phyloP scores from a whole-genome alignment of 805 yeast species.

The Wickerhamomyces pijperi region DNA sequence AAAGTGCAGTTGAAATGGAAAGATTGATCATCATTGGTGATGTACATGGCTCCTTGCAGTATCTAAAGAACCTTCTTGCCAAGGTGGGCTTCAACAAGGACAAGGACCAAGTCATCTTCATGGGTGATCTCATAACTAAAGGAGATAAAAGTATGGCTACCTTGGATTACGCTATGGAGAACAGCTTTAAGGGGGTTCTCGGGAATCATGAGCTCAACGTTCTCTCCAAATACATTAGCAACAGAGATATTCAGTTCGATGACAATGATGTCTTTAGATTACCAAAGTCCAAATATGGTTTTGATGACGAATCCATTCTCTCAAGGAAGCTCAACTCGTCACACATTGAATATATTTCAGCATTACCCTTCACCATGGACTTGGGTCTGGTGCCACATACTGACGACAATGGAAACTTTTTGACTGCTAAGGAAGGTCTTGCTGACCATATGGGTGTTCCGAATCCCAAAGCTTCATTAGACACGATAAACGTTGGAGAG shows the following conservation, averaged over 20 bases:
- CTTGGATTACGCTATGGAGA: slow-evolving; percentile 48
- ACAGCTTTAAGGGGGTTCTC: slow-evolving; percentile 59
- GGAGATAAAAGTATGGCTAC: slow-evolving; percentile 71
- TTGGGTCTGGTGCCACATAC: background rate
- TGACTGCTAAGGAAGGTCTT: slow-evolving; percentile 27
- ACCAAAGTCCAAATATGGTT: slow-evolving; percentile 11
- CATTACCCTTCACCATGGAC: background rate
- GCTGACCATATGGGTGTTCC: slow-evolving; percentile 12
- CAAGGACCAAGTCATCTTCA: slow-evolving; percentile 49
- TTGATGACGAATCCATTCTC: slow-evolving; percentile 7
- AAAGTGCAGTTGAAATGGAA: background rate
- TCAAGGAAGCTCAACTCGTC: slow-evolving; percentile 1
- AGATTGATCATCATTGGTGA: slow-evolving; percentile 74
- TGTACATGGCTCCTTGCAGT: slow-evolving; percentile 67
- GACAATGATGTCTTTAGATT: slow-evolving; percentile 9
- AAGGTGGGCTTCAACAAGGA: slow-evolving; percentile 34
- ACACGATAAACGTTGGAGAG: slow-evolving; percentile 36
- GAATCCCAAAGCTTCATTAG: slow-evolving; percentile 23
- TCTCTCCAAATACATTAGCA: slow-evolving; percentile 46
- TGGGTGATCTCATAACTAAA: slow-evolving; percentile 82
- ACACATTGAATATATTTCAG: slow-evolving; percentile 17
- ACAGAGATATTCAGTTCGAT: slow-evolving; percentile 19
- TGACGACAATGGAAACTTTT: background rate
- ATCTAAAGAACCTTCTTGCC: slow-evolving; percentile 40
- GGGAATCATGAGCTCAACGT: slow-evolving; percentile 85